phyloP scores from a whole-genome alignment of 1,284 basidiomycete genomes.

The Cutaneotrichosporon curvatum region DNA sequence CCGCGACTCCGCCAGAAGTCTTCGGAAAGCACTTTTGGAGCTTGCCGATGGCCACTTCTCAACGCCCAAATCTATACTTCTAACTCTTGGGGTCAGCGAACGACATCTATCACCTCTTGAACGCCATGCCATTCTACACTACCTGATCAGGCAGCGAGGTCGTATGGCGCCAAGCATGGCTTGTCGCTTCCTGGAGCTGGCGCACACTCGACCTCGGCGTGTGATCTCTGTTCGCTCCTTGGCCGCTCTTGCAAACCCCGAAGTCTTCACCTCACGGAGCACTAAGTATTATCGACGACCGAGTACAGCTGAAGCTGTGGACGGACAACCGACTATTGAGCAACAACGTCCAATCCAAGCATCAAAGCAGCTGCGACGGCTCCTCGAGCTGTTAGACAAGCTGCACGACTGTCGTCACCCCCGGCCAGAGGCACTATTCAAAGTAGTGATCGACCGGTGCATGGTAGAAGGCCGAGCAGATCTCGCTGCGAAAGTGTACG shows the following conservation, averaged over 20 bases:
- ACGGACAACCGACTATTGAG: constrained; percentile 14
- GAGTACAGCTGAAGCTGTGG: neutral
- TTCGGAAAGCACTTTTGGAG: neutral
- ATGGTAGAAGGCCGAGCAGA: constrained; percentile 28
- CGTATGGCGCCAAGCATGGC: neutral
- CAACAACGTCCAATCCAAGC: constrained; percentile 12
- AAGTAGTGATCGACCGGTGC: constrained; percentile 23
- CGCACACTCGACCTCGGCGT: constrained; percentile 1
- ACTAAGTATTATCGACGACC: neutral
- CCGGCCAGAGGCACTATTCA: constrained; percentile 29
- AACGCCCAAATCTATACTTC: neutral
- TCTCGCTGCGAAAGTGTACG: constrained; percentile 41
- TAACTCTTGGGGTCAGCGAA: neutral
- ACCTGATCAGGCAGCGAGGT: constrained; percentile 19
- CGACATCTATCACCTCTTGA: constrained; percentile 21
- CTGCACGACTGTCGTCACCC: constrained; percentile 30
- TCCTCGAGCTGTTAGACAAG: constrained; percentile 22
- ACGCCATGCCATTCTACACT: constrained; percentile 23
- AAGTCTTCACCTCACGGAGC: neutral
- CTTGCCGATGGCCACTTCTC: neutral
- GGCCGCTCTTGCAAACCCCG: neutral
- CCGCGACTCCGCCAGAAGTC: neutral
- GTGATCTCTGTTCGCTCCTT: constrained; percentile 4
- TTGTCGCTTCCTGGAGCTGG: constrained; percentile 2
- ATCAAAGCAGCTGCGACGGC: neutral